A percentile compares a stretch with the other conserved stretches of the same genome.
phyloP scores from a whole-genome alignment of 2,329 filamentous ascomycete species.

The Fusarium continuum region DNA sequence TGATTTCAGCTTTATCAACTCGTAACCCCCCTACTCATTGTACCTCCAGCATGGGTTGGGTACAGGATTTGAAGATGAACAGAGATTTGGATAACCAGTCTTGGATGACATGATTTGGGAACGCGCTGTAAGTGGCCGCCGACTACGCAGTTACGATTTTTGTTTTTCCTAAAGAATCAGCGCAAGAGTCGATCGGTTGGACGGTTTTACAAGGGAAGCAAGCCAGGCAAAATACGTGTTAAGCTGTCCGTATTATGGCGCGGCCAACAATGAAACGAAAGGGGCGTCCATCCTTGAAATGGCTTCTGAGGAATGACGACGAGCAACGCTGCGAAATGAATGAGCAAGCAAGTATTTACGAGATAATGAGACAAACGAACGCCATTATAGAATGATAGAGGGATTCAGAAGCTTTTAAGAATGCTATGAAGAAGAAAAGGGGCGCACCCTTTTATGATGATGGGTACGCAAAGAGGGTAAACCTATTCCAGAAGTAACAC shows the following conservation, averaged over 20 bases:
- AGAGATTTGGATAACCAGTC: no score
- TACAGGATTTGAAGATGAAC: background rate
- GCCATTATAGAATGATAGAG: background rate
- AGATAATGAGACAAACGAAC: background rate
- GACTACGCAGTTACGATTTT: background rate
- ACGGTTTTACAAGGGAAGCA: background rate
- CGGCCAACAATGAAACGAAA: background rate
- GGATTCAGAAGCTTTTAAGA: background rate
- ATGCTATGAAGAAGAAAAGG: background rate
- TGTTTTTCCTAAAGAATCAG: background rate
- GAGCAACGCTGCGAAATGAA: background rate
- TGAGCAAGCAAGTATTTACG: background rate
- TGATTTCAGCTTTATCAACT: constrained; percentile 45
- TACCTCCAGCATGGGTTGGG: background rate
- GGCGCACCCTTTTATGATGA: background rate
- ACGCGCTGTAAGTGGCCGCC: no score
- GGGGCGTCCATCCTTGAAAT: background rate
- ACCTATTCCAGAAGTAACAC: no score
- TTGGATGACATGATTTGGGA: background rate
- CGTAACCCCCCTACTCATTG: background rate
- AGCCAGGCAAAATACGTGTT: background rate
- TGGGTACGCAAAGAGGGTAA: background rate
- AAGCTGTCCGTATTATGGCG: background rate
- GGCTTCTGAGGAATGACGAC: background rate
- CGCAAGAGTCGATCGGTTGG: background rate